A percentile compares a stretch with the other conserved stretches of the same genome.
phyloP scores from a whole-genome alignment of 1,284 basidiomycete species.

The Xerocomus tenax region DNA sequence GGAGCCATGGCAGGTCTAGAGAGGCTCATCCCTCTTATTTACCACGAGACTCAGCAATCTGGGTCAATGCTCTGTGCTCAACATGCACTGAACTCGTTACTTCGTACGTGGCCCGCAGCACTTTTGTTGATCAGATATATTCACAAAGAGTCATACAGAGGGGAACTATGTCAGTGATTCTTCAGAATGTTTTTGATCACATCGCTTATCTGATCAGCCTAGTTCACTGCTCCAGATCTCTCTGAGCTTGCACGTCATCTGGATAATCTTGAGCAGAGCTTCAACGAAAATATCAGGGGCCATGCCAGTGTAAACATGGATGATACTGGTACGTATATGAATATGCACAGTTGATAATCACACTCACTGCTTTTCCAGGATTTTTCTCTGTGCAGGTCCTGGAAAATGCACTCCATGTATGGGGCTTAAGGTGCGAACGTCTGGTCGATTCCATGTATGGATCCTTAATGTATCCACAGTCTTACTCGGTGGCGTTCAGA shows the following conservation, averaged over 20 bases:
- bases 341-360: neutral
- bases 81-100: slow-evolving; percentile 72
- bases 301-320: slow-evolving; percentile 74
- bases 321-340: slow-evolving; percentile 53
- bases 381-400: slow-evolving; percentile 83
- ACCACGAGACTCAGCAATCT: slow-evolving; percentile 66
- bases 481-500: slow-evolving; percentile 81
- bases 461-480: slow-evolving; percentile 27
- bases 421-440: slow-evolving; percentile 61
- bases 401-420: slow-evolving; percentile 74
- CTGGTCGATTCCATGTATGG: neutral
- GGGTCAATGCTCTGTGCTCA: slow-evolving; percentile 83
- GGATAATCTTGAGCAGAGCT: slow-evolving; percentile 55
- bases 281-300: slow-evolving; percentile 40
- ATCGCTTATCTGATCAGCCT: slow-evolving; percentile 18
- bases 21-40: slow-evolving; percentile 48
- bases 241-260: slow-evolving; percentile 69
- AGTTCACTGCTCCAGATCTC: slow-evolving; percentile 83
- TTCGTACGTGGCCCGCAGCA: slow-evolving; percentile 41
- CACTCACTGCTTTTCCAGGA: slow-evolving; percentile 36
- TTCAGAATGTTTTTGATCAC: neutral
- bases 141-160: slow-evolving; percentile 37
- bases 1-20: slow-evolving; percentile 51
- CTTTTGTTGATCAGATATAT: slow-evolving; percentile 6
- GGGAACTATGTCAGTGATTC: slow-evolving; percentile 53